Evolutionary conservation across 257 asterid species (phyloP), one percentile per base, ranked within the genome.

Genomic region (Solanum etuberosum): DNA sequence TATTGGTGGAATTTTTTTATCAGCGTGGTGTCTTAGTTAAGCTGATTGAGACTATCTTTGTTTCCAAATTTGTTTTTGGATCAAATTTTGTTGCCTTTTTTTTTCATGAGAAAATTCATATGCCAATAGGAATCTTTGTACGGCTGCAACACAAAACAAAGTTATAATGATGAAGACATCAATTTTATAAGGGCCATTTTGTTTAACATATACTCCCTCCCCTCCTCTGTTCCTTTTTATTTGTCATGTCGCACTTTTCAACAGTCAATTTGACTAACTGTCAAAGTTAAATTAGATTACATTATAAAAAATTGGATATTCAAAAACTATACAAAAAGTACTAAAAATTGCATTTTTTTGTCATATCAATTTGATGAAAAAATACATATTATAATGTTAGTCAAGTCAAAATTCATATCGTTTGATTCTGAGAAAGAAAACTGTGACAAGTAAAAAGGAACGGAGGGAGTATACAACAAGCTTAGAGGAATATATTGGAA

Each of bases 231-330:
- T 65, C 0, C 15, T 61, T 9, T 10, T 61, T 61, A 61, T 0
- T 10, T 61, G 13, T 21, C 1, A 61, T 1, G 0, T 61, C 1
- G 0, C 5, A 1, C 3, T n/a, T 61, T 61, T 61, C 0, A n/a
- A 61, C 0, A 4, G 1, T 61, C 6, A 61, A 0, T 61, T 0
- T 61, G 32, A n/a, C 15, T n/a, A n/a, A 61, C 2, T 61, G 6
- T 10, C 16, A 10, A n/a, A 1, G 7, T 0, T n/a, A n/a, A n/a
- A n/a, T 61, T 10, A 2, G 7, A 61, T 23, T 61, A 61, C 2
- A 61, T 61, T 4, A 23, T 23, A 23, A 59, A 54, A 51, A 57
- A 3, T 9, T 23, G 6, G 7, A 23, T 61, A 4, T 2, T 61
- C 0, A 61, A 10, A 23, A n/a, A 23, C 15, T 23, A 61, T 61